These are phyloP conservation scores for Syncephalastrum sp. DNA, from an alignment of 371 early-diverging fungal species.

Conservation along the genomic window DNA sequence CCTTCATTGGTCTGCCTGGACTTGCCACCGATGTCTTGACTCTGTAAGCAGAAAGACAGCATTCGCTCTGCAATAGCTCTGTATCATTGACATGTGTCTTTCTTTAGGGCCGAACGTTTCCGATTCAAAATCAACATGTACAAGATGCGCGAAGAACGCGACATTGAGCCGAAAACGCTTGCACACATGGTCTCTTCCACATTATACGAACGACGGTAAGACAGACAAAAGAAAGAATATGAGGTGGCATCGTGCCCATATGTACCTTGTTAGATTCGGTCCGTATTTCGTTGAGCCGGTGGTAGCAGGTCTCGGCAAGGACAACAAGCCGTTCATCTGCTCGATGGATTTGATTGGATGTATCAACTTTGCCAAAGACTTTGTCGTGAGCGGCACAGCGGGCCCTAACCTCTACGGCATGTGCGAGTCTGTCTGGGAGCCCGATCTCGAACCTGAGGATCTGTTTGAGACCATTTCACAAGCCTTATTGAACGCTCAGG, in stretches of 20 bases:
- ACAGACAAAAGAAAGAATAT: neutral
- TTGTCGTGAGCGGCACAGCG: conserved; percentile 97
- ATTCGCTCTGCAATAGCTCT: too few species aligned
- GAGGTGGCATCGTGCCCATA: neutral
- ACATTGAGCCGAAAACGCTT: conserved; percentile 95
- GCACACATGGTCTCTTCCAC: conserved; percentile 96
- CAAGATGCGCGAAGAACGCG: conserved; percentile 94
- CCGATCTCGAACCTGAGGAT: conserved; percentile 96
- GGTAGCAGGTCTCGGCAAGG: conserved; percentile 94
- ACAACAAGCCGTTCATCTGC: conserved; percentile 93
- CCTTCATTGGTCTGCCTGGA: conserved; percentile 92
- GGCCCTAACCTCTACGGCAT: conserved; percentile 92
- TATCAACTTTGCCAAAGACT: conserved; percentile 92
- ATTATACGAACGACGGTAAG: conserved; percentile 91
- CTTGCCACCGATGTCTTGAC: conserved; percentile 98
- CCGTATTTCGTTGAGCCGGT: conserved; percentile 97
- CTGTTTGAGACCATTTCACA: conserved; percentile 98
- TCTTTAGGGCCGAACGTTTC: conserved; percentile 79
- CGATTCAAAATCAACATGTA: conserved; percentile 97
- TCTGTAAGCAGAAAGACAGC: conserved; percentile 57
- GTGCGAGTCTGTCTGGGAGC: conserved; percentile 98
- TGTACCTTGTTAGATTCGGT: conserved; percentile 73
- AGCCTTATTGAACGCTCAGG: conserved; percentile 95
- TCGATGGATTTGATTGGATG: conserved; percentile 98
- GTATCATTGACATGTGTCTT: conserved; percentile 1